Evolutionary conservation across 495 filamentous ascomycete species (phyloP).

Genomic region (Letharia columbiana): DNA sequence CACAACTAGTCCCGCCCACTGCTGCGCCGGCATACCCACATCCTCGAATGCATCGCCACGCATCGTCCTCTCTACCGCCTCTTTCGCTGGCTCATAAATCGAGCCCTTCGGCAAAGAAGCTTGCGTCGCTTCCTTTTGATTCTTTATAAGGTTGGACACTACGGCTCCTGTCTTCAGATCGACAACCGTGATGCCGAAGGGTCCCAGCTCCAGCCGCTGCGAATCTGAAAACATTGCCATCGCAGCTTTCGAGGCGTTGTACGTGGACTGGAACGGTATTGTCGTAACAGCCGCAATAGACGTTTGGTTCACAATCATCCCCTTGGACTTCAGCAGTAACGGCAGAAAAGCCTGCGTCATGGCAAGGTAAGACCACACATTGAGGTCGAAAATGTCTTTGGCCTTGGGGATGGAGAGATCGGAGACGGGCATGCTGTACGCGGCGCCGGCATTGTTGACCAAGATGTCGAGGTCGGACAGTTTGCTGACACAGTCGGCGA

Average conservation of each 20-base stretch:
- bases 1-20: background rate
- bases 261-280: slow-evolving; percentile 13
- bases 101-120: background rate
- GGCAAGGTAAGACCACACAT: slow-evolving; percentile 51
- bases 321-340: slow-evolving; percentile 43
- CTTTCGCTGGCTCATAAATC: background rate
- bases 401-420: slow-evolving; percentile 45
- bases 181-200: slow-evolving; percentile 31
- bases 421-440: slow-evolving; percentile 43
- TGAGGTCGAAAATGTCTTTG: slow-evolving; percentile 50
- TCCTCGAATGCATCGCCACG: background rate
- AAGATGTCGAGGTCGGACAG: slow-evolving; percentile 33
- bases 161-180: background rate
- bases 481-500: slow-evolving; percentile 38
- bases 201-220: slow-evolving; percentile 29
- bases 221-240: slow-evolving; percentile 25
- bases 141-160: background rate
- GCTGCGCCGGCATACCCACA: background rate
- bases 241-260: slow-evolving; percentile 33
- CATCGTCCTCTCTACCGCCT: background rate
- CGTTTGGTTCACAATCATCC: slow-evolving; percentile 44
- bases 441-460: slow-evolving; percentile 58
- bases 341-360: slow-evolving; percentile 48
- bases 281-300: background rate
- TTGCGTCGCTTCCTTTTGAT: background rate